phyloP scores from a whole-genome alignment of 2,329 filamentous ascomycete species.

The Exophiala aquamarina region DNA sequence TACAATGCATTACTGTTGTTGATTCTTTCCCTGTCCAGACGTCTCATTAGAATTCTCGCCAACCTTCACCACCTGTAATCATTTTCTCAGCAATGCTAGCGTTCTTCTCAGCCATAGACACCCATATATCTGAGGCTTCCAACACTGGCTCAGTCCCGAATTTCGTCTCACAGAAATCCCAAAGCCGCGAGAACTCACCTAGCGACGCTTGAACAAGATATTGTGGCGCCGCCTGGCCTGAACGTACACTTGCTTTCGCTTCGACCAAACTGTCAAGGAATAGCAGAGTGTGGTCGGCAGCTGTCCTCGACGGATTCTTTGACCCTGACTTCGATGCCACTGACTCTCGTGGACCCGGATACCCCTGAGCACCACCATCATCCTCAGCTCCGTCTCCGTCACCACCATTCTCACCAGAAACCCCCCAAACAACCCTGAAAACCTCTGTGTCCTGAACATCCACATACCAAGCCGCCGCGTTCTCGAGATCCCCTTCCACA shows the following conservation, averaged over 20 bases:
- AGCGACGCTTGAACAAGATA: constrained; percentile 11
- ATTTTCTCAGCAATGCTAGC: constrained; percentile 43
- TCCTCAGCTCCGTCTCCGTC: no score
- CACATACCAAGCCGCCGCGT: constrained; percentile 49
- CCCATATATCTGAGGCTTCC: constrained; percentile 48
- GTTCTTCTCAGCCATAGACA: constrained; percentile 41
- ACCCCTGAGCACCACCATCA: not conserved
- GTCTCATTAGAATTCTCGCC: constrained; percentile 45
- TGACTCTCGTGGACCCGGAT: constrained; percentile 12
- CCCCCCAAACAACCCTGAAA: constrained; percentile 37
- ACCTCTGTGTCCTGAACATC: constrained; percentile 42
- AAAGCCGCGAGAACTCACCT: constrained; percentile 41
- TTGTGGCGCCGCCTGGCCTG: not conserved
- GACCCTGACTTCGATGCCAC: not conserved
- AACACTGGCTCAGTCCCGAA: constrained; percentile 44
- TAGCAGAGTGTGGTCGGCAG: not conserved
- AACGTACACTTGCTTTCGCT: not conserved
- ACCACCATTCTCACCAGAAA: constrained; percentile 1
- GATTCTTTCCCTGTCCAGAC: no score
- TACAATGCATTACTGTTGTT: no score
- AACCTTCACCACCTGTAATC: constrained; percentile 46
- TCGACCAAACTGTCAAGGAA: not conserved
- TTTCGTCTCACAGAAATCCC: constrained; percentile 45
- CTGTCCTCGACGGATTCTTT: no score
- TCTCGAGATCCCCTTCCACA: constrained; percentile 52